phyloP scores from a whole-genome alignment of 306 rosid species.

The Pterocarpus macrocarpus region DNA sequence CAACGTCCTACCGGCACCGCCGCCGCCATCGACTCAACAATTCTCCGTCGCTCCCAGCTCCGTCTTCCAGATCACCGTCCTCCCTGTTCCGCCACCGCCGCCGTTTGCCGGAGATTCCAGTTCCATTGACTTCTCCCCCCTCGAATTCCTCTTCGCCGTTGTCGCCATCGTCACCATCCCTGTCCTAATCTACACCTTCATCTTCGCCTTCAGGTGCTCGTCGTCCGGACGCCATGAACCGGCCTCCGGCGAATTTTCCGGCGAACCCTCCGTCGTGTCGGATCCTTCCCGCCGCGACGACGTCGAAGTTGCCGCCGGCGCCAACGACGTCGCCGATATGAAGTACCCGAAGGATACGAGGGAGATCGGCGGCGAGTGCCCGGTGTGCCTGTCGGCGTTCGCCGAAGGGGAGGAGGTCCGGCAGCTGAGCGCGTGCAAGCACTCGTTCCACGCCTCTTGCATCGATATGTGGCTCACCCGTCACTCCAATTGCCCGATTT shows the following conservation, averaged over 20 bases:
- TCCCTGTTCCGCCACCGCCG: conserved; percentile 51
- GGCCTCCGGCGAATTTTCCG: conserved; percentile 42
- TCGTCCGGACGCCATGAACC: conserved; percentile 45
- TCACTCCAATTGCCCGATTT: conserved; percentile 80
- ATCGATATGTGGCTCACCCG: conserved; percentile 73
- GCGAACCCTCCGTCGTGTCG: conserved; percentile 19
- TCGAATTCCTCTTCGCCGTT: conserved; percentile 78
- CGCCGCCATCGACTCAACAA: conserved; percentile 58
- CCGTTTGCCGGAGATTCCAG: conserved; percentile 50
- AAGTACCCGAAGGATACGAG: conserved; percentile 59
- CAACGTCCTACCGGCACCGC: conserved; percentile 21
- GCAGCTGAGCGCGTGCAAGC: conserved; percentile 71
- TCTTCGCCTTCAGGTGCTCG: conserved; percentile 76
- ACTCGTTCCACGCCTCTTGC: conserved; percentile 73
- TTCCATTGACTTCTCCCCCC: conserved; percentile 78
- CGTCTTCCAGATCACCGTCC: conserved; percentile 35
- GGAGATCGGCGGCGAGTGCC: conserved; percentile 73
- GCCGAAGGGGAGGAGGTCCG: conserved; percentile 72
- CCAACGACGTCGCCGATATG: conserved; percentile 28
- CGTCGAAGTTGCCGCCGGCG: conserved; percentile 3
- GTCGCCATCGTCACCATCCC: conserved; percentile 82
- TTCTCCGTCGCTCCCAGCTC: conserved; percentile 57
- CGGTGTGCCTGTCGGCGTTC: conserved; percentile 78
- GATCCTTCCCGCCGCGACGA: conserved; percentile 41
- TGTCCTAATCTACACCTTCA: conserved; percentile 70